phyloP scores from a whole-genome alignment of 2,329 filamentous ascomycete genomes.

The Phialemonium atrogriseum region DNA sequence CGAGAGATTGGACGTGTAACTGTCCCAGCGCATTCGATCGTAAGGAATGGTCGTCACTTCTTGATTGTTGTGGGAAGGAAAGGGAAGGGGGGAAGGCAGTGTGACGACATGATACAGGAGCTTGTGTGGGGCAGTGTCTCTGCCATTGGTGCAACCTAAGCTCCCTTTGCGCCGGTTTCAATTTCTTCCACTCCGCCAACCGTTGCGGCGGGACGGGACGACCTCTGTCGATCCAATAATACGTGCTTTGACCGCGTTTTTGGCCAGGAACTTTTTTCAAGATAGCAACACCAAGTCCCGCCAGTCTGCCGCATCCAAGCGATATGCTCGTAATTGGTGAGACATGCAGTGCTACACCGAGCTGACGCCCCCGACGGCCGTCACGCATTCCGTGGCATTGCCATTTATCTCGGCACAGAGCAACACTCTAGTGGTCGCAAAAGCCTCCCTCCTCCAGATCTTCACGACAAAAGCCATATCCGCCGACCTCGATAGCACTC shows the following conservation, averaged over 20 bases:
- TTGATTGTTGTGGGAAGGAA: no score
- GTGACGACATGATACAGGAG: slow-evolving; percentile 10
- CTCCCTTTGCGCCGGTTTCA: no score
- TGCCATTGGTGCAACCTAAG: not conserved
- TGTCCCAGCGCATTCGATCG: no score
- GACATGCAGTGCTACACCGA: slow-evolving; percentile 96
- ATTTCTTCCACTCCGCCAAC: no score
- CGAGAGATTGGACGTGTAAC: no score
- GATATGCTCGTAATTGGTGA: slow-evolving; percentile 18
- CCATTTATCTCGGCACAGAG: slow-evolving; percentile 69
- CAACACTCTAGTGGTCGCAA: slow-evolving; percentile 83
- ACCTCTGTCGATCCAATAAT: no score
- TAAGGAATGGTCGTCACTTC: no score
- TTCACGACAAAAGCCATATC: slow-evolving; percentile 66
- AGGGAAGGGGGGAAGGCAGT: no score
- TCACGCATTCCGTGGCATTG: slow-evolving; percentile 76
- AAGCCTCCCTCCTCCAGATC: slow-evolving; percentile 86
- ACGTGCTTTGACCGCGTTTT: no score
- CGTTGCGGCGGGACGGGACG: no score
- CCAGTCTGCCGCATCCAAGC: slow-evolving; percentile 9
- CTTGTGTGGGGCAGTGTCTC: slow-evolving; percentile 9
- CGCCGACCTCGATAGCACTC: slow-evolving; percentile 46
- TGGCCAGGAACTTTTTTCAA: no score
- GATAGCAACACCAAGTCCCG: no score
- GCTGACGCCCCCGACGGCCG: slow-evolving; percentile 85